Percentiles rank a stretch among this genome's conserved stretches.
Conservation (phyloP, 1,139 yeast species). For the Blastobotrys indianensis region DNA sequence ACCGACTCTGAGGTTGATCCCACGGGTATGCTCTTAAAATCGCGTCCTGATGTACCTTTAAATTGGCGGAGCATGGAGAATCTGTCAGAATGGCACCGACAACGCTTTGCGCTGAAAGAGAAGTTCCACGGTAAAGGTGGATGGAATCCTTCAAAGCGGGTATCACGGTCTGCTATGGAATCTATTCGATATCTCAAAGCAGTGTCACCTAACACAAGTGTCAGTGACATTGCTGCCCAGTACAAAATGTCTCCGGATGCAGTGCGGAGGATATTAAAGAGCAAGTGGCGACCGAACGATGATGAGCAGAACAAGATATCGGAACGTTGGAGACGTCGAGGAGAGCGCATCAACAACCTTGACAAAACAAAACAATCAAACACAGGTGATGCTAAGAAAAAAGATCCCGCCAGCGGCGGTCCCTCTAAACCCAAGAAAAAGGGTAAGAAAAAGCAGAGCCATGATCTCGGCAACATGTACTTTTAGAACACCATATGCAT, state of each 20-base stretch:
- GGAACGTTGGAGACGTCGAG: slow-evolving; percentile 48
- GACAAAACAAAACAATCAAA: background rate
- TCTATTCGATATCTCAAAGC: slow-evolving; percentile 54
- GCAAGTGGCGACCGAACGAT: slow-evolving; percentile 67
- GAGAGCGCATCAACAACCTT: slow-evolving; percentile 29
- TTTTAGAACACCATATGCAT: slow-evolving; percentile 4
- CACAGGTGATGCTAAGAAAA: background rate
- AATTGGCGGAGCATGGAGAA: slow-evolving; percentile 39
- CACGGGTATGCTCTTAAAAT: slow-evolving; percentile 11
- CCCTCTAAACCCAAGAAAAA: slow-evolving; percentile 1
- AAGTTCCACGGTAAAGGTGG: slow-evolving; percentile 46
- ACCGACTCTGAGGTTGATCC: slow-evolving; percentile 1
- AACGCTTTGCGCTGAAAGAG: slow-evolving; percentile 54
- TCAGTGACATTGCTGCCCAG: slow-evolving; percentile 55
- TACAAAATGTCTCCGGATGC: slow-evolving; percentile 80
- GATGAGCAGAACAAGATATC: slow-evolving; percentile 43
- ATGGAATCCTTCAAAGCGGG: slow-evolving; percentile 67
- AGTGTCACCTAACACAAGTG: slow-evolving; percentile 51
- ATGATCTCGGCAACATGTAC: slow-evolving; percentile 12
- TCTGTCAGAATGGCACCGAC: slow-evolving; percentile 60
- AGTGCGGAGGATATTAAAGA: slow-evolving; percentile 67
- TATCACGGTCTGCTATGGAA: slow-evolving; percentile 67
- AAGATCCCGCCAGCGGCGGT: slow-evolving; percentile 20
- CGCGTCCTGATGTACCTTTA: slow-evolving; percentile 33
- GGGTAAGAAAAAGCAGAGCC: slow-evolving; percentile 26